Evolutionary conservation across 331 rosid genomes (phyloP).

Genomic region (Stylosanthes scabra): DNA sequence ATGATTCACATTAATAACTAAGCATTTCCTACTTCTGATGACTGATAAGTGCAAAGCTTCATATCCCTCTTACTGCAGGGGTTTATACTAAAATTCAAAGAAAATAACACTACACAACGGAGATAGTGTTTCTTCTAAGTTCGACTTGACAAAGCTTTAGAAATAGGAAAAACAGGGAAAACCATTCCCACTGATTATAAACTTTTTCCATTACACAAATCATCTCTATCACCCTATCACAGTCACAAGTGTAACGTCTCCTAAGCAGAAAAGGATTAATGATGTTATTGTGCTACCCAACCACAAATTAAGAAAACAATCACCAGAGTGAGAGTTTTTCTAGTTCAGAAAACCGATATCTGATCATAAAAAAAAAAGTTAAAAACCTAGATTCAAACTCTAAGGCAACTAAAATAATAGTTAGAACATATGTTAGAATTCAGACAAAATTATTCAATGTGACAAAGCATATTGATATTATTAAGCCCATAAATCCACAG

Average conservation of each 20-base stretch:
- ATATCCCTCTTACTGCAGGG: no score
- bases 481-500: background rate
- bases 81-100: no score
- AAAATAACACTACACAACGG: background rate
- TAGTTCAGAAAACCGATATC: conserved; percentile 16
- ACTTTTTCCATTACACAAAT: background rate
- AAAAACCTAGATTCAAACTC: conserved; percentile 5
- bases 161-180: background rate
- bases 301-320: background rate
- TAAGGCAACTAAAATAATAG: background rate
- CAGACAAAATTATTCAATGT: background rate
- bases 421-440: background rate
- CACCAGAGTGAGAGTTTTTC: background rate
- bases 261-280: background rate
- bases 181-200: background rate
- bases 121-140: no score
- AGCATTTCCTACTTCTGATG: no score
- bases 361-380: background rate
- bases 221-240: background rate
- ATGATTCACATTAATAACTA: no score
- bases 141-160: background rate
- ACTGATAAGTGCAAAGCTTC: no score
- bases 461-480: background rate
- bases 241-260: background rate
- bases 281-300: conserved; percentile 1